phyloP scores from a whole-genome alignment of 441 rosid species.

The Gossypium schwendimanii region DNA sequence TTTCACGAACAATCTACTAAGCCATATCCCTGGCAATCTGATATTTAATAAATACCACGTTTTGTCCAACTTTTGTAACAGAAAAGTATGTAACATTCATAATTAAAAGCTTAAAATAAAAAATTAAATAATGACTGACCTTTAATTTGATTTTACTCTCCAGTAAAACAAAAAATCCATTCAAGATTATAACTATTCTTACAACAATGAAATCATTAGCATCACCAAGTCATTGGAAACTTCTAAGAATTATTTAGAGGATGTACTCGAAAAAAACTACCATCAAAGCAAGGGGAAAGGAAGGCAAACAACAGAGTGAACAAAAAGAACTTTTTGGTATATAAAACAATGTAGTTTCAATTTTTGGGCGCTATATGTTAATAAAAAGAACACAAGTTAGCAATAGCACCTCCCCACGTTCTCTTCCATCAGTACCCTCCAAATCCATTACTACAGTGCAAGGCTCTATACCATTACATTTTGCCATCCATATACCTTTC shows the following conservation, averaged over 20 bases:
- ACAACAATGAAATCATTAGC: background rate
- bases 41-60: background rate
- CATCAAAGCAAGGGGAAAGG: background rate
- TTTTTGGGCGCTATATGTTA: background rate
- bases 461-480: slow-evolving; percentile 87
- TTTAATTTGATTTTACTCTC: background rate
- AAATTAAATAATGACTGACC: background rate
- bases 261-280: background rate
- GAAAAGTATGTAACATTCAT: background rate
- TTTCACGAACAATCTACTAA: background rate
- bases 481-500: slow-evolving; percentile 96
- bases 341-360: background rate
- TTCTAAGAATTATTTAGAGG: background rate
- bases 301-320: background rate
- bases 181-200: background rate
- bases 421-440: slow-evolving; percentile 99
- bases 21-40: background rate
- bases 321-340: background rate
- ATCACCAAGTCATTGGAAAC: background rate
- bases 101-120: background rate
- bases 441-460: slow-evolving; percentile 94
- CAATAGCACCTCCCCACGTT: slow-evolving; percentile 85
- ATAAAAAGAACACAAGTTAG: background rate
- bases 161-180: background rate
- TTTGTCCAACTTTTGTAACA: background rate